Evolutionary conservation across 2,329 filamentous ascomycete species (phyloP).

Genomic region (Talaromyces sp.): DNA sequence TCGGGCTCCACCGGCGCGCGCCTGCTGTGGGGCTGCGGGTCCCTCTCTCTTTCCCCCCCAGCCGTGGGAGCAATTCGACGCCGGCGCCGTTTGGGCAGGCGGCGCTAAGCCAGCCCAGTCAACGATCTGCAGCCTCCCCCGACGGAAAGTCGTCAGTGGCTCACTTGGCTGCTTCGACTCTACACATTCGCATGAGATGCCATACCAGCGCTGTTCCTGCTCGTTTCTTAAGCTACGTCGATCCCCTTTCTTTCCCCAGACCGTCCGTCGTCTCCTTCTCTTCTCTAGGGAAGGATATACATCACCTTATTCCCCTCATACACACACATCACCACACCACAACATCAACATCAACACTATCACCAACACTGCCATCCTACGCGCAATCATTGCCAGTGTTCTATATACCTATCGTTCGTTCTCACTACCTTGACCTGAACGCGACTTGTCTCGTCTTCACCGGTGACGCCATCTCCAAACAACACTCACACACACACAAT

Average conservation of each 20-base stretch:
- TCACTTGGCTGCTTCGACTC: conserved; percentile 13
- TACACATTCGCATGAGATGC: not conserved
- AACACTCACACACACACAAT: not conserved
- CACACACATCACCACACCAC: not conserved
- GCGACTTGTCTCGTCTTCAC: not conserved
- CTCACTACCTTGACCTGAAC: not conserved
- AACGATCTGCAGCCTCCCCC: conserved; percentile 35
- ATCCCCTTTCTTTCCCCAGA: conserved; percentile 36
- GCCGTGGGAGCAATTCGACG: not conserved
- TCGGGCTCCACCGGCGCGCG: not conserved
- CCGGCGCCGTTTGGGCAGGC: conserved; percentile 21
- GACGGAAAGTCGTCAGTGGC: conserved; percentile 39
- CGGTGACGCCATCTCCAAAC: not conserved
- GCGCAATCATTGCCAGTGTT: not conserved
- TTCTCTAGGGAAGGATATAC: conserved; percentile 9
- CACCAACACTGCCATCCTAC: not conserved
- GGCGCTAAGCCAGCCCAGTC: conserved; percentile 22
- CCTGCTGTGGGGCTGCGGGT: not conserved
- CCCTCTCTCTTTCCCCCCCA: not conserved
- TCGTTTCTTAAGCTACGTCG: conserved; percentile 41
- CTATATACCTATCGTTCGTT: not conserved
- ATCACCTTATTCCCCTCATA: not conserved
- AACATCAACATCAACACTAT: not conserved
- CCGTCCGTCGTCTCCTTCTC: conserved; percentile 11
- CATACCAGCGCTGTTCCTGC: conserved; percentile 15